These are phyloP conservation scores for Populus alba DNA, from an alignment of 345 rosid genomes.

Conservation along the genomic window DNA sequence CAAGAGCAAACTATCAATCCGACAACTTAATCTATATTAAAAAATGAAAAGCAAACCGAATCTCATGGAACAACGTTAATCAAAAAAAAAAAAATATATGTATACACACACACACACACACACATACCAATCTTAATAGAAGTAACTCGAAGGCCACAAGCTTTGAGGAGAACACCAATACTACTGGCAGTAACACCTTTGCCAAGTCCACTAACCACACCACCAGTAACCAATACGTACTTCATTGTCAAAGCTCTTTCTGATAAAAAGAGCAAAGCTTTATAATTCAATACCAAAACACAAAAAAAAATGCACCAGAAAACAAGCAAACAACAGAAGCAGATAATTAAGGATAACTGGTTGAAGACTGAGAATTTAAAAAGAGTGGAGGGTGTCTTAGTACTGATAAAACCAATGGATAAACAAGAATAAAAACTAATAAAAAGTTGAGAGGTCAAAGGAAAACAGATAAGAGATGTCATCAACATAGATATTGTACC, in stretches of 20 bases:
- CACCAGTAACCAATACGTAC: conserved; percentile 34
- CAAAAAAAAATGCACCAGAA: background rate
- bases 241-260: conserved; percentile 16
- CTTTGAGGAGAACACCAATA: conserved; percentile 30
- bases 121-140: conserved; percentile 28
- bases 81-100: too few species aligned
- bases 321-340: background rate
- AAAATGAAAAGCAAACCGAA: background rate
- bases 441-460: background rate
- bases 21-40: background rate
- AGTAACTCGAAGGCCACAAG: conserved; percentile 33
- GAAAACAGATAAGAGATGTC: conserved; percentile 1
- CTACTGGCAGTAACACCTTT: conserved; percentile 37
- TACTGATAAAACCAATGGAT: conserved; percentile 12
- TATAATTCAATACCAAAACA: background rate
- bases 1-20: background rate
- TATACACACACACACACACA: too few species aligned
- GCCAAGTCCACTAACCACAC: conserved; percentile 37
- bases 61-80: too few species aligned
- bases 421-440: conserved; percentile 1
- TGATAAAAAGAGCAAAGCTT: background rate
- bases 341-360: background rate
- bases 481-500: background rate
- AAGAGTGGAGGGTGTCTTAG: background rate
- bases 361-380: background rate